Percentiles rank a stretch among this genome's conserved stretches.
These are phyloP conservation scores for Rosa persica DNA, from an alignment of 306 rosid species.

Conservation along the genomic window DNA sequence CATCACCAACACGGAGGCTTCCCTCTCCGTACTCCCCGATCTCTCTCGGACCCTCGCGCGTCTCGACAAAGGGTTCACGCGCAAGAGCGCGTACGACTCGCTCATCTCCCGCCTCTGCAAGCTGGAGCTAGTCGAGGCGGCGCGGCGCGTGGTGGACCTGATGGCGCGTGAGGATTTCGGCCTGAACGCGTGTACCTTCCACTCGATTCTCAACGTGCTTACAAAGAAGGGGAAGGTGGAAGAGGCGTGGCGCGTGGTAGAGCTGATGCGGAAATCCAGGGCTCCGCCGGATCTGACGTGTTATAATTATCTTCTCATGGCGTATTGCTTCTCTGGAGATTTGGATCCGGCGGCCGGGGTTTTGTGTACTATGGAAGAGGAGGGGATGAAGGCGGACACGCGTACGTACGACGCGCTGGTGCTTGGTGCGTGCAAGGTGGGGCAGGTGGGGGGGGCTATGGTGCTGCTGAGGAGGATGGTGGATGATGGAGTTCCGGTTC, in stretches of 20 bases:
- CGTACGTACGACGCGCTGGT: slow-evolving; percentile 68
- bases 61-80: slow-evolving; percentile 38
- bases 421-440: slow-evolving; percentile 47
- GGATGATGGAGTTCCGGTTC: slow-evolving; percentile 47
- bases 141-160: slow-evolving; percentile 32
- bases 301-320: slow-evolving; percentile 38
- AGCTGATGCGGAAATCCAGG: slow-evolving; percentile 30
- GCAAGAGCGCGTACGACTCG: slow-evolving; percentile 47
- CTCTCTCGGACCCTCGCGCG: slow-evolving; percentile 32
- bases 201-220: slow-evolving; percentile 38
- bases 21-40: slow-evolving; percentile 26
- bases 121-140: slow-evolving; percentile 34
- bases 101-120: slow-evolving; percentile 56
- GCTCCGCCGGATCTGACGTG: slow-evolving; percentile 33
- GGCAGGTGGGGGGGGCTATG: slow-evolving; percentile 58
- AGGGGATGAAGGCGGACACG: slow-evolving; percentile 31
- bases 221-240: slow-evolving; percentile 30
- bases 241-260: slow-evolving; percentile 42
- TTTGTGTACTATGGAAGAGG: slow-evolving; percentile 34
- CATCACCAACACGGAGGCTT: slow-evolving; percentile 37
- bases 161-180: slow-evolving; percentile 32
- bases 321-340: slow-evolving; percentile 38
- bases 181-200: slow-evolving; percentile 34
- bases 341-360: slow-evolving; percentile 29
- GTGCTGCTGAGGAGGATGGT: slow-evolving; percentile 59